Conservation (phyloP, 495 filamentous ascomycete genomes). For the Penicillium herquei region DNA sequence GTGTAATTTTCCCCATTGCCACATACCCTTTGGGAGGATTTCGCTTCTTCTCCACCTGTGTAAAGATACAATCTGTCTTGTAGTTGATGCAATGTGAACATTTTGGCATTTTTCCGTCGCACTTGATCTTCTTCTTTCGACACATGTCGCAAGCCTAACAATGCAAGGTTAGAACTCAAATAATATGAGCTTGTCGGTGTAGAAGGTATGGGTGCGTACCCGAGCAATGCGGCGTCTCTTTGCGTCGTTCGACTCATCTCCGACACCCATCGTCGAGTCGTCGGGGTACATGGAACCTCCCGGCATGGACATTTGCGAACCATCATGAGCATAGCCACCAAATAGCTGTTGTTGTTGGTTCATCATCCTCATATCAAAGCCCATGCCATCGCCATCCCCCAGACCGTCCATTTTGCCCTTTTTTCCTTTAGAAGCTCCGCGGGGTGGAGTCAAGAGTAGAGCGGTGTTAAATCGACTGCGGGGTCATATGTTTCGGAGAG, state of each 20-base stretch:
- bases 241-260: constrained; percentile 74
- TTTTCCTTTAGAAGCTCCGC: constrained; percentile 19
- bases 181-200: not conserved
- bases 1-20: not conserved
- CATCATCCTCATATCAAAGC: constrained; percentile 46
- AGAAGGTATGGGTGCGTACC: constrained; percentile 44
- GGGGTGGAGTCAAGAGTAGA: constrained; percentile 20
- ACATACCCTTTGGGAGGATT: constrained; percentile 93
- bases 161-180: not conserved
- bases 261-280: constrained; percentile 38
- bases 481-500: constrained; percentile 13
- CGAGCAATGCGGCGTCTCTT: constrained; percentile 93
- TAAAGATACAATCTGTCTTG: constrained; percentile 97
- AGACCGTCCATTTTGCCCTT: constrained; percentile 39
- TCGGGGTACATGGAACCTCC: constrained; percentile 63
- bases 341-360: constrained; percentile 72
- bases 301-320: constrained; percentile 58
- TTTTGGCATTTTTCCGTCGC: constrained; percentile 91
- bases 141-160: constrained; percentile 96
- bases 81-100: constrained; percentile 98
- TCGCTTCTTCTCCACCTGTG: constrained; percentile 97
- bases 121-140: constrained; percentile 99
- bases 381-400: constrained; percentile 42
- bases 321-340: constrained; percentile 59
- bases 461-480: constrained; percentile 21